phyloP scores from a whole-genome alignment of 495 filamentous ascomycete genomes.

The Lentithecium fluviatile region DNA sequence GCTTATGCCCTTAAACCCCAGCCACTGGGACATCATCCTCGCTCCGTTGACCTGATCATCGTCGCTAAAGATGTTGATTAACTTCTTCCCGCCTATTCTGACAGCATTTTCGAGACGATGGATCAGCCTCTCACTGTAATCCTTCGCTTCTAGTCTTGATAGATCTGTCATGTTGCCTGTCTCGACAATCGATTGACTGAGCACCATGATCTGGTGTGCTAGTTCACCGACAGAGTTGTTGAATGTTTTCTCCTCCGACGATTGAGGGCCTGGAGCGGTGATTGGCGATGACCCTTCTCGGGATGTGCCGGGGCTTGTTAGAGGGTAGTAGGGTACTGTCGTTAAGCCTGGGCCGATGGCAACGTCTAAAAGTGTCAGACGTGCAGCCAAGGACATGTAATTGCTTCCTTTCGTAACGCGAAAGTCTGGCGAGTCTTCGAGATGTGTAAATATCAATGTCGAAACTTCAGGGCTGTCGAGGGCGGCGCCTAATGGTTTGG shows the following conservation, averaged over 20 bases:
- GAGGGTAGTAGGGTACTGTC: conserved; percentile 11
- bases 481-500: conserved; percentile 41
- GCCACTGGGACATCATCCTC: too few species aligned
- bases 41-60: too few species aligned
- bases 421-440: conserved; percentile 43
- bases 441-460: conserved; percentile 14
- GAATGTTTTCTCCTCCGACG: conserved; percentile 54
- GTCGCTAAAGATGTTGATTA: too few species aligned
- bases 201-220: conserved; percentile 58
- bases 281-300: conserved; percentile 8
- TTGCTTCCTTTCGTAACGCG: conserved; percentile 57
- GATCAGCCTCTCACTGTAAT: conserved; percentile 65
- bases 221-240: conserved; percentile 69
- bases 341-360: conserved; percentile 64
- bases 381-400: conserved; percentile 63
- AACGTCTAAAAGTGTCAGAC: conserved; percentile 67
- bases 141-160: conserved; percentile 70
- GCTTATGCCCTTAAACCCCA: too few species aligned
- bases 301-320: conserved; percentile 11
- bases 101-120: conserved; percentile 70
- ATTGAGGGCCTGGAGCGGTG: conserved; percentile 13
- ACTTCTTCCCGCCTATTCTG: conserved; percentile 60
- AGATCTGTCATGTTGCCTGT: conserved; percentile 65
- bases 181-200: conserved; percentile 72
- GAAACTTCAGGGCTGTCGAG: conserved; percentile 47